Conservation (phyloP, 2,329 filamentous ascomycete genomes). For the Pseudopyricularia javanii region DNA sequence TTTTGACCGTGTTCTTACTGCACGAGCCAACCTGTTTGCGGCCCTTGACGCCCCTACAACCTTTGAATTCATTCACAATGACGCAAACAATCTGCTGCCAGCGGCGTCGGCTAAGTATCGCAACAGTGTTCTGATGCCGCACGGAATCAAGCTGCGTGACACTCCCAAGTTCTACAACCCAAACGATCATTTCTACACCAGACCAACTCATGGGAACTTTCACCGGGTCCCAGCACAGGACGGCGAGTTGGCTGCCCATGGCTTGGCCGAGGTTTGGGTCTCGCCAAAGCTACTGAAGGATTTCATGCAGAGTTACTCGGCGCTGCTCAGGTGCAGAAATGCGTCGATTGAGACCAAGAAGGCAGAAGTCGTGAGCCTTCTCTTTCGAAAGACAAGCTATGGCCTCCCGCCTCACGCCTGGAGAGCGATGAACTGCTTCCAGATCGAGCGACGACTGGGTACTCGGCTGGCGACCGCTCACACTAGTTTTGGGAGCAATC, state of each 20-base stretch:
- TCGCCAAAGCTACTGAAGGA: background rate
- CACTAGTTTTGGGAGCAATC: conserved; percentile 1
- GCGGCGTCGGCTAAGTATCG: background rate
- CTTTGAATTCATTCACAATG: background rate
- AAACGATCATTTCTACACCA: background rate
- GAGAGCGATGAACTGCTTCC: background rate
- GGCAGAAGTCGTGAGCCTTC: background rate
- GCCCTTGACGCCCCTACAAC: background rate
- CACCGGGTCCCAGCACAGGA: background rate
- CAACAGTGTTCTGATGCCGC: background rate
- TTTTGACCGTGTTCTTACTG: background rate
- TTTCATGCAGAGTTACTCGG: background rate
- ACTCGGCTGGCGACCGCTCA: background rate
- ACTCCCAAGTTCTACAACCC: background rate
- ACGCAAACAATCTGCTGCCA: background rate
- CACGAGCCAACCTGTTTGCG: background rate
- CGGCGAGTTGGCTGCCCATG: background rate
- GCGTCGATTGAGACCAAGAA: background rate
- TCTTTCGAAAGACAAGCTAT: background rate
- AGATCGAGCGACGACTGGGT: background rate
- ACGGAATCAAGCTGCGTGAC: background rate
- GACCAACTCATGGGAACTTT: background rate
- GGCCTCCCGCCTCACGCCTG: background rate
- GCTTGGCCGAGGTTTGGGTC: background rate
- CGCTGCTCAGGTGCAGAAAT: background rate